Evolutionary conservation across 371 early-diverging fungal species (phyloP).

Genomic region (Mortierella sp.): DNA sequence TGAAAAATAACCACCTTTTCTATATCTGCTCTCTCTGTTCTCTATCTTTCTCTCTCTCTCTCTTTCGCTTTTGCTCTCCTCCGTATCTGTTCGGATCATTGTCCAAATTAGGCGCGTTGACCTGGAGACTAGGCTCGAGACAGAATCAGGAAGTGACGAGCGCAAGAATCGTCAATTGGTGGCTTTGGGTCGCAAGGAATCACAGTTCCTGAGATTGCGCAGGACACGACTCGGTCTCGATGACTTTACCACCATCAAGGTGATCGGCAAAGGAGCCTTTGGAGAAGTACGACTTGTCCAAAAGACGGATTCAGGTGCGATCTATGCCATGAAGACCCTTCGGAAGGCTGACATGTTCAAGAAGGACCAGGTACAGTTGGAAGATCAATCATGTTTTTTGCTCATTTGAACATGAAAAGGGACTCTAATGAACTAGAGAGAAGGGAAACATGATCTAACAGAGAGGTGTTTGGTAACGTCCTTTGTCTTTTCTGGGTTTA

Average conservation of each 20-base stretch:
- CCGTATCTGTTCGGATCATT: neutral
- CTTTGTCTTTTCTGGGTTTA: constrained; percentile 16
- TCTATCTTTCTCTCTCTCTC: neutral
- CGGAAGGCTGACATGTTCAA: constrained; percentile 97
- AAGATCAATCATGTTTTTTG: neutral
- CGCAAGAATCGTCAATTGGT: constrained; percentile 85
- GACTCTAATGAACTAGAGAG: too few relatives aligned
- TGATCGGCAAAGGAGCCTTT: constrained; percentile 99
- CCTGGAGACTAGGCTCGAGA: constrained; percentile 77
- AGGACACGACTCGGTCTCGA: constrained; percentile 91
- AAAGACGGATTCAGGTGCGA: constrained; percentile 95
- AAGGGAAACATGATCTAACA: too few relatives aligned
- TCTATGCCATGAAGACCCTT: constrained; percentile 98
- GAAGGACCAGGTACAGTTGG: constrained; percentile 89
- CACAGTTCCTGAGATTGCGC: constrained; percentile 91
- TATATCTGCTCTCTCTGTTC: neutral
- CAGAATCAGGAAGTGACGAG: constrained; percentile 87
- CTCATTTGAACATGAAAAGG: too few relatives aligned
- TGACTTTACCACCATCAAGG: constrained; percentile 96
- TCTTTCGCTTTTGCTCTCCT: neutral
- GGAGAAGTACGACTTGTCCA: constrained; percentile 98
- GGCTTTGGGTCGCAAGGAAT: constrained; percentile 89
- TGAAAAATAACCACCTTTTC: too few relatives aligned
- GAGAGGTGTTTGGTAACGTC: too few relatives aligned
- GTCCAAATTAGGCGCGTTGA: constrained; percentile 73